Conservation (phyloP, 2,329 filamentous ascomycete species). For the Fusarium acutatum region DNA sequence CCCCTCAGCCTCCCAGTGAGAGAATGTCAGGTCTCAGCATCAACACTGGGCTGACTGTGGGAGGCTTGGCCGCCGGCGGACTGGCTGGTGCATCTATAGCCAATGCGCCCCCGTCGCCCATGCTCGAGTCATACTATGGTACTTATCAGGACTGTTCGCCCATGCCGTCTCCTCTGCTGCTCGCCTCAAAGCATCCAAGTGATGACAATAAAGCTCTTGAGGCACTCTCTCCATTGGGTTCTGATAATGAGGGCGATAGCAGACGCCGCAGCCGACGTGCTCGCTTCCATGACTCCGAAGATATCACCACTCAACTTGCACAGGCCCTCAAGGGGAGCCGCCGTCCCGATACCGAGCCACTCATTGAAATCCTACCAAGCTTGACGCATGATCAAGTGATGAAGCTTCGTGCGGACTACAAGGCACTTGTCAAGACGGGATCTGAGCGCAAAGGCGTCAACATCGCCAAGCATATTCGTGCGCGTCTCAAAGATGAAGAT, state of each 20-base stretch:
- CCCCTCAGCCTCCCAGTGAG: slow-evolving; percentile 57
- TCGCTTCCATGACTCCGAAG: slow-evolving; percentile 84
- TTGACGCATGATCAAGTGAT: slow-evolving; percentile 89
- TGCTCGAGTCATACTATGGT: slow-evolving; percentile 91
- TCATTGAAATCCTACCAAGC: slow-evolving; percentile 85
- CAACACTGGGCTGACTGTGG: slow-evolving; percentile 50
- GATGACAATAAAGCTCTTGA: slow-evolving; percentile 61
- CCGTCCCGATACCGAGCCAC: slow-evolving; percentile 71
- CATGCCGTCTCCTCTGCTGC: slow-evolving; percentile 84
- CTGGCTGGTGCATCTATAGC: slow-evolving; percentile 55
- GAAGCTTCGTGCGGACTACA: slow-evolving; percentile 88
- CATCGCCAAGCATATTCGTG: slow-evolving; percentile 84
- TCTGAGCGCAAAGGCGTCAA: slow-evolving; percentile 79
- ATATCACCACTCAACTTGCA: slow-evolving; percentile 80
- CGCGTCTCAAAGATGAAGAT: slow-evolving; percentile 76
- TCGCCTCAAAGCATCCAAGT: slow-evolving; percentile 57
- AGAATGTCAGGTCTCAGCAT: slow-evolving; percentile 64
- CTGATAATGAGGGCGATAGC: slow-evolving; percentile 54
- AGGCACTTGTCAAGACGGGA: slow-evolving; percentile 84
- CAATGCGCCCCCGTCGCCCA: slow-evolving; percentile 77
- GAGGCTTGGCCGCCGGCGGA: slow-evolving; percentile 32
- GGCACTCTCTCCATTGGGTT: slow-evolving; percentile 61
- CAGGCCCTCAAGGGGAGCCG: slow-evolving; percentile 75
- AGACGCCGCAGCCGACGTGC: slow-evolving; percentile 65
- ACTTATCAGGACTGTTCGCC: slow-evolving; percentile 95